Base-by-base conservation (phyloP, 148 eudicot species). In the Arctostaphylos glauca region DNA sequence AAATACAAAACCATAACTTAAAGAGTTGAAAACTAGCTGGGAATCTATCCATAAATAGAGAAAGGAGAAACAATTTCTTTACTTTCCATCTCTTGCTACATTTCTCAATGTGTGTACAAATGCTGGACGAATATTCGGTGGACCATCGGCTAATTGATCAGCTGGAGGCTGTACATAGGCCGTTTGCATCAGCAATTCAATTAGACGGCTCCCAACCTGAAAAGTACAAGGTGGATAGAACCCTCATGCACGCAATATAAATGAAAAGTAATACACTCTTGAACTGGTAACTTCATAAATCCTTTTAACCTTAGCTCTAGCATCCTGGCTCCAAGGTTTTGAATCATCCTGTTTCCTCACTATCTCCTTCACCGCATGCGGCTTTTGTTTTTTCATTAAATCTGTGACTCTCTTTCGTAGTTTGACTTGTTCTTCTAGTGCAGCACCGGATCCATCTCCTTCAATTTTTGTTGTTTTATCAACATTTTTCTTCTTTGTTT, bases 91-190 rank as follows among this genome's bases (percentile, higher is more conserved):
- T 85, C 84, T 88, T 46, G 82, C 83, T 75, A 90, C 81, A 89
- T 89, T 91, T 84, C 50, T 88, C 54, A 85, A 82, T 23, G 88
- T 84, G 87, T 96, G 99, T 75, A 84, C 72, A 88, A 96, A 96
- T 43, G 99, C 99, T 71, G 99, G 99, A 38, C 94, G 93, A 90
- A 96, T 80, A 84, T 96, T 92, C 83, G 97, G 97, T 76, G 92
- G 84, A 73, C 84, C 88, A 54, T 89, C 92, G 54, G 88, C 87
- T 47, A 81, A 81, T 83, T 94, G 93, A 87, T 89, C 88, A 81
- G 88, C 89, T 59, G 97, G 93, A 81, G 91, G 85, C 72, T 96
- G 99, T 86, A 96, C 88, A 83, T 86, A 93, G 3, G 99, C 98
- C 64, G 97, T 92, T 86, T 93, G 88, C 80, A 92, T 74, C 71